Base-by-base conservation (phyloP, 169 alveolate genomes). In the Babesia gibsoni region DNA sequence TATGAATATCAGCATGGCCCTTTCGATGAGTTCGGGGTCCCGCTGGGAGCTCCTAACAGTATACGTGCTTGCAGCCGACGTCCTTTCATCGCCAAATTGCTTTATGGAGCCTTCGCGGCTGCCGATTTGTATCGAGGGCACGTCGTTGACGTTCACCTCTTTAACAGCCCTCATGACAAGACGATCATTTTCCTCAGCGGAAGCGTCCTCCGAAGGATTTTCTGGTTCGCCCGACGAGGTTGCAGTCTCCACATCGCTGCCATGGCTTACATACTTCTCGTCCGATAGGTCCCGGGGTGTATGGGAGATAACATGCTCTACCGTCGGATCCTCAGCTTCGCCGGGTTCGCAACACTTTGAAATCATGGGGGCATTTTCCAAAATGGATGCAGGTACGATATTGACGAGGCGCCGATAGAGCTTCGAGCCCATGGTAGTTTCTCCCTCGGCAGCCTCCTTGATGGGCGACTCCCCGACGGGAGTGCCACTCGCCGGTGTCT, bases 1-100 rank as follows among this genome's bases (percentile, higher is more conserved):
- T 5, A 64, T 57, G 63, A 74, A 74, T 42, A 74, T 33, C 43
- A 49, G 29, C 53, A 74, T 29, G 16, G 67, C 79, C 33, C 57
- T 27, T 56, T 74, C 80, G 20, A 48, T 43, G n/a, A 54, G 18
- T 27, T 1, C 27, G n/a, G 27, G 52, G 43, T 49, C 14, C 43
- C 72, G 18, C 29, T 35, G 41, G 20, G 35, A 35, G 9, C 8
- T 30, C 4, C 7, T 46, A 50, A 10, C 30, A n/a, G n/a, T 35
- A 35, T 16, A 12, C 45, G 6, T 56, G 35, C 27, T 27, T 27
- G 22, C 30, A 5, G 4, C n/a, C 53, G 12, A 7, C 7, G 22
- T 52, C 64, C 10, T 52, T 22, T 27, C 46, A 16, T 8, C 45
- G 39, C 10, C 14, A 35, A 16, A 9, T 7, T 8, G 4, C 23